Evolutionary conservation across 257 asterid species (phyloP), one percentile per base, ranked within the genome.

Genomic region (Solanum tarapatanum): DNA sequence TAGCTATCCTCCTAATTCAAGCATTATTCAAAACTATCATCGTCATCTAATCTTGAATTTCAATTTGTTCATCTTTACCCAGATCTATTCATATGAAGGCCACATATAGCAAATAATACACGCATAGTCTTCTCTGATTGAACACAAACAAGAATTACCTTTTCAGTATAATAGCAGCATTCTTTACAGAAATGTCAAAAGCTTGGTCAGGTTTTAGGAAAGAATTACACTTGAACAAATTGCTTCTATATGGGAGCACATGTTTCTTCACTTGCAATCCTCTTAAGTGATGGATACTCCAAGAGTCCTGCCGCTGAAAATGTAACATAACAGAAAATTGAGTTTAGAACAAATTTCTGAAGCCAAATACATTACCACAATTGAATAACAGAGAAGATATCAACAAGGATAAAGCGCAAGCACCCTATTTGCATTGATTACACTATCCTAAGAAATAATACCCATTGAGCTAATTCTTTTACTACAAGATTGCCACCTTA

Each of bases 171-270:
- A 90, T 39, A 36, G 94, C 89, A 62, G 94, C 96, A 88, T 89
- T 90, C 95, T 97, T 96, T 88, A 93, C 88, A 85, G 14, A 86
- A 89, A 91, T 45, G 24, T 90, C 95, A 86, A 92, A 62, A 84
- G 94, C 88, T 16, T 92, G 90, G 89, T 91, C 90, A 16, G 95
- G 92, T 87, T 84, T 95, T 77, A 94, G 88, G 92, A 91, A 89
- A 69, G 97, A 93, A 87, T 88, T 89, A 91, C 99, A 97, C 90
- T 94, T 92, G 77, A 93, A 88, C 91, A 82, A 90, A 87, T 86
- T 89, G 77, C 88, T 87, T 91, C 79, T 91, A 90, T 88, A 87
- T 48, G 96, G 93, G 77, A 85, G 51, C 43, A 92, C 41, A 92
- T 90, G 82, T 85, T 87, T 84, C 86, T 89, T 90, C 90, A 92